Conservation (phyloP, 148 eudicot genomes). For the Nepenthes gracilis region DNA sequence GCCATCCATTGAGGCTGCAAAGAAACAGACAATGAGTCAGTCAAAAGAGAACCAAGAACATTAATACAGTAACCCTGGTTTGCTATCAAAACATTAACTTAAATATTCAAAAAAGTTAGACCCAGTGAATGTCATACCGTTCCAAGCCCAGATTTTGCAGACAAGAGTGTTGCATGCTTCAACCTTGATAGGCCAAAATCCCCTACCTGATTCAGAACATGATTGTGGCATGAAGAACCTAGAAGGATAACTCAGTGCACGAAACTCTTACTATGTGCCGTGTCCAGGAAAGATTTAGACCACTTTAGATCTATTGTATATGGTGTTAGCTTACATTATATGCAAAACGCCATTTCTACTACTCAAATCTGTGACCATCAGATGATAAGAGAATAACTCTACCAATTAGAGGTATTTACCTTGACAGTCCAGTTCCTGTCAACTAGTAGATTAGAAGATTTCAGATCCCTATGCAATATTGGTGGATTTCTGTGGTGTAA, state of each 20-base stretch:
- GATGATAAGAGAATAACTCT: neutral
- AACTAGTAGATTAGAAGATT: slow-evolving; percentile 77
- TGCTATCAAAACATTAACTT: neutral
- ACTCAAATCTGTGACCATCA: neutral
- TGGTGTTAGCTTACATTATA: no score
- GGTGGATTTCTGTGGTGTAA: slow-evolving; percentile 90
- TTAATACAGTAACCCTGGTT: neutral
- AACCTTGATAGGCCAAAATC: slow-evolving; percentile 78
- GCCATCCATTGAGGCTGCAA: slow-evolving; percentile 99
- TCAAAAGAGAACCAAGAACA: neutral
- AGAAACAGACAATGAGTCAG: neutral
- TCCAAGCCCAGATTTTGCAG: slow-evolving; percentile 78
- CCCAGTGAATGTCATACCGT: slow-evolving; percentile 31
- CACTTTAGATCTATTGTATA: no score
- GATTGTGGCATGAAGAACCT: neutral
- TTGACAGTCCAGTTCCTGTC: slow-evolving; percentile 87
- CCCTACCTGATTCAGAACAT: slow-evolving; percentile 48
- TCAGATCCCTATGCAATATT: slow-evolving; percentile 74
- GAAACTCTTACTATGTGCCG: no score
- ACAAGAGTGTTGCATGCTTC: slow-evolving; percentile 64
- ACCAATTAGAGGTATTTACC: slow-evolving; percentile 23
- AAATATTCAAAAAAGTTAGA: neutral
- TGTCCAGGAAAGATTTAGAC: no score
- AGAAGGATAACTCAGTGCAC: neutral
- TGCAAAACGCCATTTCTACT: no score